Evolutionary conservation across 306 rosid genomes (phyloP), one percentile per base, ranked within the genome.

Genomic region (Castanopsis chinensis): DNA sequence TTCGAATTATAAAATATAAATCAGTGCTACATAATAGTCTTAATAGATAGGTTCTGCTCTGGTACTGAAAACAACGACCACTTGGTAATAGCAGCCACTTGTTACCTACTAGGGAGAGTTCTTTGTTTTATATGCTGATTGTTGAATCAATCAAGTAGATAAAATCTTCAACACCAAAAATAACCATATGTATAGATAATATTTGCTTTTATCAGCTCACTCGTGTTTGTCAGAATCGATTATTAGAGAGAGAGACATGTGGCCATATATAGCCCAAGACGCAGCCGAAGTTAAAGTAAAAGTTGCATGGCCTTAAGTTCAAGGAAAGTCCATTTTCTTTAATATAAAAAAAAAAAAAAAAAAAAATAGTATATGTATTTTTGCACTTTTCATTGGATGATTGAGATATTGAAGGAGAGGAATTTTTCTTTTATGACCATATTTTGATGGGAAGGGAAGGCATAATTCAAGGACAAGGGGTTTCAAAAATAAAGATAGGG

Each of bases 401-500:
- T 49, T 12, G 53, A 49, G 18, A 17, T 20, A 43, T 56, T 28
- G 17, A 32, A 63, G 18, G 13, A 49, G 68, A 35, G 33, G 18
- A 80, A 0, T 37, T 61, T 49, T 5, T 64, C 30, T 64, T 28
- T 23, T 80, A 69, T 70, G 71, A 80, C 55, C 76, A 28, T 61
- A 77, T 71, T 35, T 67, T 74, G 51, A 67, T 21, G 30, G 76
- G 67, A 63, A 67, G 78, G 27, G 52, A 35, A 67, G 78, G 71
- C 27, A 35, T 33, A 35, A 68, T 35, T 37, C 5, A 68, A 68
- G 72, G 72, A 77, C 55, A 28, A 41, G 68, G 69, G 43, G 80
- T 79, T 84, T 89, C 87, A 88, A 90, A 90, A 87, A 74, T 84
- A 84, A 87, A 84, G 86, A 84, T 85, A 82, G 78, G 67, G 72